Base-by-base conservation (phyloP, 2,329 filamentous ascomycete genomes). In the Graphilbum ipis-grandicollis region DNA sequence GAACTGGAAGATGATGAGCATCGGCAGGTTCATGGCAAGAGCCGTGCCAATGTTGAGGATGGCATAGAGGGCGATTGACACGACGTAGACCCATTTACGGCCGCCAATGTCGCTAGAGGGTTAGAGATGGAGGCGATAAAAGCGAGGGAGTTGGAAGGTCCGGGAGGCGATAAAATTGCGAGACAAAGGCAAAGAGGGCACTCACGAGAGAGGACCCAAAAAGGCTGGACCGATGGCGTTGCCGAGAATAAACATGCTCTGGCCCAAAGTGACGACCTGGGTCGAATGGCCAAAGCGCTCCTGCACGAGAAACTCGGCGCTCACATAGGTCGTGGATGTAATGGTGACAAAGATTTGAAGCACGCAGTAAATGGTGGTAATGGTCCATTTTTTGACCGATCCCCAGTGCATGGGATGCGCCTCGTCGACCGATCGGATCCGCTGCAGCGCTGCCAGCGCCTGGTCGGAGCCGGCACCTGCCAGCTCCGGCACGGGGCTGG, bases 1-100 rank as follows among this genome's bases (percentile, higher is more conserved):
- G 34, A 39, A 39, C 31, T 39, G 38, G 38, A 39, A 39, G 34
- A 39, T 39, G 38, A 39, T 34, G 23, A 39, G 31, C 38, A 39
- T 39, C 23, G 38, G 34, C 19, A 39, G 35, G 34, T 39, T 39
- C n/a, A 19, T 17, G 7, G 38, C 38, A 10, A 39, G 34, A 9
- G 38, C 38, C 14, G 30, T 39, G 34, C 38, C 38, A 14, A 39
- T 39, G 38, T 39, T 39, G 25, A 39, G 34, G 15, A 39, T 19
- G n/a, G 38, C 38, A 22, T 31, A 39, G n/a, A 39, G 31, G 21
- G 18, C 6, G 26, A 39, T 39, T 15, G 38, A 39, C 5, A 21
- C 17, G n/a, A 36, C 38, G 19, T 39, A 39, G 19, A 39, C 31
- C 38, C 38, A 39, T 34, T 39, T 39, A 15, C 38, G 38, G 19